Conservation (phyloP, 1,284 basidiomycete genomes). For the Austroboletus olivaceoglutinosus region DNA sequence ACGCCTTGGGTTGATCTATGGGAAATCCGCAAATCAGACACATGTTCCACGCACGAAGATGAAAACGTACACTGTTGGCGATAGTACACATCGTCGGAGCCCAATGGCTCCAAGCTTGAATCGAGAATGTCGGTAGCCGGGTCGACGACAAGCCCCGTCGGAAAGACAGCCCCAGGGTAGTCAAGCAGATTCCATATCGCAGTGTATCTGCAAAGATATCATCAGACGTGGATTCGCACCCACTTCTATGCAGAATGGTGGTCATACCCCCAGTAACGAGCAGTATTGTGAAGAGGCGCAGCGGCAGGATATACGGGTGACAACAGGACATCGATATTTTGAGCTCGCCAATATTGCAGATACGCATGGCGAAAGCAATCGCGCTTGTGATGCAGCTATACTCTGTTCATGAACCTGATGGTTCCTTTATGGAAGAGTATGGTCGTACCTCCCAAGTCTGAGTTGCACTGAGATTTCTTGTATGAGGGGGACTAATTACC, state of each 20-base stretch:
- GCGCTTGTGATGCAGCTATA: background rate
- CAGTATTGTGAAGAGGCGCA: background rate
- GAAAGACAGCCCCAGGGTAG: background rate
- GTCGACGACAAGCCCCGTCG: background rate
- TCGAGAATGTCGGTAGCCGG: background rate
- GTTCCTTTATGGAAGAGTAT: background rate
- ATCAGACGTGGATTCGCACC: background rate
- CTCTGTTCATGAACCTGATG: background rate
- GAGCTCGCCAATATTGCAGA: background rate
- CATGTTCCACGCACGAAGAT: background rate
- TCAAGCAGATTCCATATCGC: conserved; percentile 30
- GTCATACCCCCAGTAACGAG: background rate
- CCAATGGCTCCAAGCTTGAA: conserved; percentile 1
- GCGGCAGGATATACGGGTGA: background rate
- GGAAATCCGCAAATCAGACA: background rate
- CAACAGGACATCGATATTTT: background rate
- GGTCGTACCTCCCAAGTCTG: background rate
- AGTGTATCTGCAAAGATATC: conserved; percentile 13
- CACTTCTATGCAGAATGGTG: background rate
- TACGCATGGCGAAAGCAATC: background rate
- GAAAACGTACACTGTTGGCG: conserved; percentile 13
- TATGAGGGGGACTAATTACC: background rate
- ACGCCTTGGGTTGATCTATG: conserved; percentile 22
- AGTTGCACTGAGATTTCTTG: background rate
- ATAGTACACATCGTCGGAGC: conserved; percentile 26